These are phyloP conservation scores for Sporothrix humicola DNA, from an alignment of 2,329 filamentous ascomycete genomes.

Conservation along the genomic window DNA sequence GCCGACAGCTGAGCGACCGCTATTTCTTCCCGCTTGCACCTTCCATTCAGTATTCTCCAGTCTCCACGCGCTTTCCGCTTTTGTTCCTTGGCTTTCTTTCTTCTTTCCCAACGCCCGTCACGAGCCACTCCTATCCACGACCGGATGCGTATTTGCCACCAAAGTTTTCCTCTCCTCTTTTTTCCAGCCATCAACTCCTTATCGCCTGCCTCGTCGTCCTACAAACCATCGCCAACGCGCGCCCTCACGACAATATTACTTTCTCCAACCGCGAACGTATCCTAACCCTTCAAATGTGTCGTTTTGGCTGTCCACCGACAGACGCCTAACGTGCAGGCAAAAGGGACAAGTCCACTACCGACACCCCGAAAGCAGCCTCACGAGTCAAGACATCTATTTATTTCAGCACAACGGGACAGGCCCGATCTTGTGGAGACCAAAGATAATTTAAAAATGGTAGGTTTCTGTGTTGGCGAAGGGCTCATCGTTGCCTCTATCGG, in stretches of 20 bases:
- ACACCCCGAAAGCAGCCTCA: not conserved
- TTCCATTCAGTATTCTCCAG: not conserved
- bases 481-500: not conserved
- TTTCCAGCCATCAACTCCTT: not conserved
- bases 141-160: not conserved
- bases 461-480: not conserved
- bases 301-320: slow-evolving; percentile 26
- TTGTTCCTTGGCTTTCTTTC: not conserved
- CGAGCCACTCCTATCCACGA: not conserved
- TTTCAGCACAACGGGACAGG: not conserved
- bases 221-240: not conserved
- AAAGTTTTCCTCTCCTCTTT: not conserved
- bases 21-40: not conserved
- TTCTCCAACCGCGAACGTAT: not conserved
- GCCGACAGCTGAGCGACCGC: not conserved
- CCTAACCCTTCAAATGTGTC: slow-evolving; percentile 30
- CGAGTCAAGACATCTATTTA: not conserved
- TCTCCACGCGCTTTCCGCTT: slow-evolving; percentile 12
- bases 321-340: slow-evolving; percentile 32
- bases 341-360: slow-evolving; percentile 4
- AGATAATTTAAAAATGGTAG: slow-evolving; percentile 27
- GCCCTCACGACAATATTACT: not conserved
- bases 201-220: too few species aligned
- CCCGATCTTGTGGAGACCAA: not conserved
- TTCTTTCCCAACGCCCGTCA: not conserved